These are phyloP conservation scores for Amanita thiersii DNA, from an alignment of 768 basidiomycete species.

Conservation along the genomic window DNA sequence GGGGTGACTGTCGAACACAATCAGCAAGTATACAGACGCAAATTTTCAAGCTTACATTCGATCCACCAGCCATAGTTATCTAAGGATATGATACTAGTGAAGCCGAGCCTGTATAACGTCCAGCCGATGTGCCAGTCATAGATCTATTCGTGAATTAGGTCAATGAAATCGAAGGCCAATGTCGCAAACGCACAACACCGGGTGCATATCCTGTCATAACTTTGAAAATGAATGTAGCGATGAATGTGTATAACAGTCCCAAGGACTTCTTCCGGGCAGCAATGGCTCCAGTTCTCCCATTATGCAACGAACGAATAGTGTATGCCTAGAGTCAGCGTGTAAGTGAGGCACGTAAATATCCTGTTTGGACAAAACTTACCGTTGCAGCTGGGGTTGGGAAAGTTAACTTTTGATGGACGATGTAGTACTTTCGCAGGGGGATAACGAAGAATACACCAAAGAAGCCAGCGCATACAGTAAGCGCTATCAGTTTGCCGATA, in stretches of 20 bases:
- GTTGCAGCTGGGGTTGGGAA: conserved; percentile 64
- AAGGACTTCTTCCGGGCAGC: conserved; percentile 50
- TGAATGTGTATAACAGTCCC: conserved; percentile 38
- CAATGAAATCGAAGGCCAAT: not conserved
- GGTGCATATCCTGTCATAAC: conserved; percentile 51
- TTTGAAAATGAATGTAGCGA: conserved; percentile 39
- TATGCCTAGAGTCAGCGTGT: conserved; percentile 31
- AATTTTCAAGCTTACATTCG: conserved; percentile 30
- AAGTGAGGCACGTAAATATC: not conserved
- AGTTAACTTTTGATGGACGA: conserved; percentile 52
- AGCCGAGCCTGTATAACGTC: conserved; percentile 51
- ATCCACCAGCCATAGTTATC: conserved; percentile 54
- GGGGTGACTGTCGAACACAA: conserved; percentile 29
- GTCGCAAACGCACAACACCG: conserved; percentile 34
- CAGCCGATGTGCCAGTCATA: conserved; percentile 63
- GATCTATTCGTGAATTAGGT: conserved; percentile 19
- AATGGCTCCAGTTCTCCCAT: conserved; percentile 37
- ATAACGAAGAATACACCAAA: conserved; percentile 64
- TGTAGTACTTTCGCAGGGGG: conserved; percentile 53
- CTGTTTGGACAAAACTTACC: conserved; percentile 18
- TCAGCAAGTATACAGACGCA: not conserved
- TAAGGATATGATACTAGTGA: conserved; percentile 47
- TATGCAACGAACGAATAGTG: conserved; percentile 55
- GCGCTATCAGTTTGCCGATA: conserved; percentile 46
- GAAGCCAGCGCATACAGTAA: conserved; percentile 46